Percentiles rank a stretch among this genome's conserved stretches.
Conservation (phyloP, 2,329 filamentous ascomycete species). For the Trichoderma gracile region DNA sequence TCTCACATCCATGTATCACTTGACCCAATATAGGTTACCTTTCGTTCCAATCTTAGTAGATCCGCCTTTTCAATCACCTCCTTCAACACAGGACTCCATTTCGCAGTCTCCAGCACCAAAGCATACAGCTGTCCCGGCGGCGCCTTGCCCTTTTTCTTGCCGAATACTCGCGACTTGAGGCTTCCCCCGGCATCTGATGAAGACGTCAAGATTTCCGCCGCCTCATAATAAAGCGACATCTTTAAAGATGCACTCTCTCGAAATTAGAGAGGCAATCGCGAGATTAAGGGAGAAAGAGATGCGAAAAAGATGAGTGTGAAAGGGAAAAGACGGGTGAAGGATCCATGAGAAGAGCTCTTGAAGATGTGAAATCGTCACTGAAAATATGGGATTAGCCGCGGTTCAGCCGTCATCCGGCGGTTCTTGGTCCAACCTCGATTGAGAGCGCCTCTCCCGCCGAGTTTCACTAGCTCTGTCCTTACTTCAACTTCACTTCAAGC, state of each 20-base stretch:
- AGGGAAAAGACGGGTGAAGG: too few species aligned
- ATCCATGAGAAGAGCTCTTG: too few species aligned
- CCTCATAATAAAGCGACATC: constrained; percentile 97
- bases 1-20: neutral
- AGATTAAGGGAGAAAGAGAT: too few species aligned
- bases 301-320: neutral
- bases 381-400: constrained; percentile 25
- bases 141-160: constrained; percentile 71
- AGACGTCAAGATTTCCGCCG: constrained; percentile 71
- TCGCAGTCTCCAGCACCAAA: constrained; percentile 79
- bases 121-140: constrained; percentile 83
- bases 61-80: constrained; percentile 84
- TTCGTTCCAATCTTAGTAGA: constrained; percentile 76
- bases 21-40: constrained; percentile 58
- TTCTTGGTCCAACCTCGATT: neutral
- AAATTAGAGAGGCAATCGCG: neutral
- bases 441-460: neutral
- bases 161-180: constrained; percentile 82
- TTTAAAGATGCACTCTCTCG: neutral
- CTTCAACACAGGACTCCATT: constrained; percentile 85
- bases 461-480: neutral
- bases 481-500: neutral
- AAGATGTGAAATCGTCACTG: neutral
- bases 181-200: constrained; percentile 64
- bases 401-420: constrained; percentile 27